These are phyloP conservation scores for Paxillus ammoniavirescens DNA, from an alignment of 768 basidiomycete genomes.

Conservation along the genomic window DNA sequence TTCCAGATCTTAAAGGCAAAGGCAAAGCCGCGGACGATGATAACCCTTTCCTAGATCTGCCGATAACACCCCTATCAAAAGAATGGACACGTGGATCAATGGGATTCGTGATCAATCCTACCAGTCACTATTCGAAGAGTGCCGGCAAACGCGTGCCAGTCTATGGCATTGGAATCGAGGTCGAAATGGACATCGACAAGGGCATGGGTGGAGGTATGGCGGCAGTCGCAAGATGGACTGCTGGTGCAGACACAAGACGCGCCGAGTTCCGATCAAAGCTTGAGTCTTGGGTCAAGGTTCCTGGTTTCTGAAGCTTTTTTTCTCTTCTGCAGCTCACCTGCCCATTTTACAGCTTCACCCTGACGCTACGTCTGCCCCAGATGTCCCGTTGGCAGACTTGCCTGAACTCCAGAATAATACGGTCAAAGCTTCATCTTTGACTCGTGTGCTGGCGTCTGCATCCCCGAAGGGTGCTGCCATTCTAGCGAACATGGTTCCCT, in stretches of 20 bases:
- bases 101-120: conserved; percentile 72
- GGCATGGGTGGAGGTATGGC: conserved; percentile 83
- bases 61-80: conserved; percentile 37
- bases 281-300: conserved; percentile 61
- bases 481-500: conserved; percentile 32
- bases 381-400: conserved; percentile 63
- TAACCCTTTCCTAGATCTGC: conserved; percentile 67
- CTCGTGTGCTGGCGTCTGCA: conserved; percentile 66
- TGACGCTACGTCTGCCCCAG: conserved; percentile 43
- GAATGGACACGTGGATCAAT: conserved; percentile 82
- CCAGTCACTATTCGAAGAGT: conserved; percentile 68
- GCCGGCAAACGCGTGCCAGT: conserved; percentile 69
- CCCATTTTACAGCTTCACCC: conserved; percentile 47
- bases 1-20: conserved; percentile 27
- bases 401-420: conserved; percentile 50
- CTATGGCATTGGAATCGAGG: conserved; percentile 85
- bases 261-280: conserved; percentile 59
- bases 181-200: conserved; percentile 82
- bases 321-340: conserved; percentile 9
- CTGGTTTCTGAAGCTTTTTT: not conserved
- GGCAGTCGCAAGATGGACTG: conserved; percentile 85
- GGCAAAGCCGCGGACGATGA: conserved; percentile 47
- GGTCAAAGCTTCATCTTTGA: conserved; percentile 64
- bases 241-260: conserved; percentile 60
- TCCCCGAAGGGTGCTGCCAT: conserved; percentile 58